Conservation (phyloP, 2,329 filamentous ascomycete species). For the Hyphodiscus sp. region DNA sequence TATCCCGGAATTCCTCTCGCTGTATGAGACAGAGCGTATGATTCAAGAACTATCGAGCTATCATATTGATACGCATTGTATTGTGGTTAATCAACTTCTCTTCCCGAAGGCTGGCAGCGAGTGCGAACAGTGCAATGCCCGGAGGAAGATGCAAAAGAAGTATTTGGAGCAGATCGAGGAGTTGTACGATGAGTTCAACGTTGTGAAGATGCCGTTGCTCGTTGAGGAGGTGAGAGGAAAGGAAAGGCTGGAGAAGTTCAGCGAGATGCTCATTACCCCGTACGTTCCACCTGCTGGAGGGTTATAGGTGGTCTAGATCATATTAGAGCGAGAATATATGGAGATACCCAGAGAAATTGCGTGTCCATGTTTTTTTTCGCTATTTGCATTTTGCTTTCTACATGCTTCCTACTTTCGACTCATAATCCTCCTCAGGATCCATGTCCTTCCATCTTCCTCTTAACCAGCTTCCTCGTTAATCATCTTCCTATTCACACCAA, state of each 20-base stretch:
- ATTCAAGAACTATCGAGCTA: constrained; percentile 95
- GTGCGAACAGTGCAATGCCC: constrained; percentile 92
- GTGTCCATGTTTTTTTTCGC: too few species aligned
- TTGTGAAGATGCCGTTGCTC: constrained; percentile 94
- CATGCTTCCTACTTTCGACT: too few species aligned
- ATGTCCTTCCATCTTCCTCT: too few species aligned
- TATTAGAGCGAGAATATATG: neutral
- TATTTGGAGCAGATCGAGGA: constrained; percentile 98
- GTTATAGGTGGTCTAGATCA: constrained; percentile 17
- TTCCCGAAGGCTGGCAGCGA: constrained; percentile 80
- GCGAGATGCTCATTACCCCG: constrained; percentile 73
- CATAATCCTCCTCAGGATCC: too few species aligned
- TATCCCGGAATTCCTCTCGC: constrained; percentile 91
- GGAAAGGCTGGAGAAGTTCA: constrained; percentile 87
- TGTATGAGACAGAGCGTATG: constrained; percentile 99
- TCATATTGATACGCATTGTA: constrained; percentile 91
- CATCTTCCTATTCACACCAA: too few species aligned
- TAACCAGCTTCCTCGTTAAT: too few species aligned
- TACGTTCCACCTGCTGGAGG: constrained; percentile 56
- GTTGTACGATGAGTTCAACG: constrained; percentile 97
- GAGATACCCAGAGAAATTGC: neutral
- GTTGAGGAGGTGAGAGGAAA: constrained; percentile 95
- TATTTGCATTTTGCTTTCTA: too few species aligned
- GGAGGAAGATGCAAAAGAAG: constrained; percentile 98
- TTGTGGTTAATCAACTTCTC: constrained; percentile 95